Evolutionary conservation across 2,329 filamentous ascomycete species (phyloP).

Genomic region (Trichoderma brevicompactum): DNA sequence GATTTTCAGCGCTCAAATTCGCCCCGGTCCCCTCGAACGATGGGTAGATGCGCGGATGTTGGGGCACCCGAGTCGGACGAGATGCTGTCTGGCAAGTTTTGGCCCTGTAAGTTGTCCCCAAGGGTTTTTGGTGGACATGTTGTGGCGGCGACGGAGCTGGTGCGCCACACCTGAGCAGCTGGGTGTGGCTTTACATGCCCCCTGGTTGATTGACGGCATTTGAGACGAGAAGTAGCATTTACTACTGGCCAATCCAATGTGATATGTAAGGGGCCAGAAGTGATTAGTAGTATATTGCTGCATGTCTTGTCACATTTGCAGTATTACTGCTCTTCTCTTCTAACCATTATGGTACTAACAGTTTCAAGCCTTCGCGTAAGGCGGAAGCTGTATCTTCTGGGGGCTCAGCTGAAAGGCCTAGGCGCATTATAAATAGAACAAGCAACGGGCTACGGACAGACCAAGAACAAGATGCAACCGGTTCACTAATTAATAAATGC

Average conservation of each 20-base stretch:
- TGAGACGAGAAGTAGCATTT: too few relatives aligned
- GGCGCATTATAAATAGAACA: not conserved
- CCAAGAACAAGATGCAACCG: too few relatives aligned
- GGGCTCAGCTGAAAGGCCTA: too few relatives aligned
- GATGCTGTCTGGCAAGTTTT: conserved; percentile 14
- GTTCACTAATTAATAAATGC: too few relatives aligned
- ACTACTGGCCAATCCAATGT: not conserved
- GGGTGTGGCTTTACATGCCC: conserved; percentile 4
- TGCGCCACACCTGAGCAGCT: conserved; percentile 11
- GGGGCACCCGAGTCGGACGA: conserved; percentile 14
- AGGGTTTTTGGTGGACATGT: not conserved
- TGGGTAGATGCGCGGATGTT: conserved; percentile 15
- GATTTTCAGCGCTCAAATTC: not conserved
- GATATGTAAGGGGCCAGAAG: not conserved
- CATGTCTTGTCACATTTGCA: not conserved
- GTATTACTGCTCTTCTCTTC: too few relatives aligned
- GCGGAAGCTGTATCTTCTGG: too few relatives aligned
- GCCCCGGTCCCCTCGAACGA: conserved; percentile 12
- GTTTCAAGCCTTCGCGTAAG: not conserved
- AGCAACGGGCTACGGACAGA: not conserved
- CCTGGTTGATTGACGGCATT: not conserved
- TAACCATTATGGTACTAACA: not conserved
- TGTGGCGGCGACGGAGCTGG: not conserved
- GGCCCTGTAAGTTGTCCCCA: not conserved
- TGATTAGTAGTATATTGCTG: not conserved